Evolutionary conservation across 2,329 filamentous ascomycete species (phyloP).

Genomic region (Microsporum ferrugineum): DNA sequence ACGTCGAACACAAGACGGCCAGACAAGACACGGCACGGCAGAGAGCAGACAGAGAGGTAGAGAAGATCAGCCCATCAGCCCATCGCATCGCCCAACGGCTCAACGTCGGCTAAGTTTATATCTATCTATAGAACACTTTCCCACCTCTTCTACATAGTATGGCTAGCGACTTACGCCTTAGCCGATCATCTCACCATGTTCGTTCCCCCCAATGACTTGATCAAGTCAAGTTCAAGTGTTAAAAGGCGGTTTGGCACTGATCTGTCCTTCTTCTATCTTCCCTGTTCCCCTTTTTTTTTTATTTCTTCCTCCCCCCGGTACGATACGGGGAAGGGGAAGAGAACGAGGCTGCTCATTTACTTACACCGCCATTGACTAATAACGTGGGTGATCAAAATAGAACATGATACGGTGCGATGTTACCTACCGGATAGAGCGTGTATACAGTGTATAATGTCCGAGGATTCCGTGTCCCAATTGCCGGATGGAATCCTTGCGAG

Average conservation of each 20-base stretch:
- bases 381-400: neutral
- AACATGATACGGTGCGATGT: constrained; percentile 1
- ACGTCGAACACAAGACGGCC: too few species aligned
- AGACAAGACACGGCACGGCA: neutral
- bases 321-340: neutral
- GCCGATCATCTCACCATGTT: neutral
- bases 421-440: neutral
- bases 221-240: neutral
- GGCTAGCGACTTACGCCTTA: neutral
- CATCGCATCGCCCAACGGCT: neutral
- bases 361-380: neutral
- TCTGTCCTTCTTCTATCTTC: neutral
- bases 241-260: neutral
- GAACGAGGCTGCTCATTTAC: neutral
- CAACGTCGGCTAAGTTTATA: neutral
- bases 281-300: neutral
- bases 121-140: neutral
- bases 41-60: neutral
- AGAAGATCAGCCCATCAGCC: neutral
- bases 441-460: neutral
- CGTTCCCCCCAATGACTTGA: neutral
- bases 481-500: neutral
- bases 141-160: neutral
- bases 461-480: neutral
- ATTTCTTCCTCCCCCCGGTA: neutral